Base-by-base conservation (phyloP, 139 green algal species). In the Astrephomene gubernaculifera region DNA sequence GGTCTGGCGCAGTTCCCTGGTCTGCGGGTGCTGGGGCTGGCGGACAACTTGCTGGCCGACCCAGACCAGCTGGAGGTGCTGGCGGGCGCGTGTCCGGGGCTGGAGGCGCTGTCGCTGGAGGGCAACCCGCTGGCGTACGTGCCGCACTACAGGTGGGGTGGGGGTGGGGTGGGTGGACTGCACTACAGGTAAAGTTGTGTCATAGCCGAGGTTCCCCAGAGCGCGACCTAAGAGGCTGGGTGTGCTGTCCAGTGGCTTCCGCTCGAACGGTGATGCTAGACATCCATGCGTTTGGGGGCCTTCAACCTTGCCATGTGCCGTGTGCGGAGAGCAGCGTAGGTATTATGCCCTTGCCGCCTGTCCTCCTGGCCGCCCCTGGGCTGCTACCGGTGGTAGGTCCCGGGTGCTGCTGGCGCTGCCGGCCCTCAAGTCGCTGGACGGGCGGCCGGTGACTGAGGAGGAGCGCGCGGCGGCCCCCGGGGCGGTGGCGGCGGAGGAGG, bases 81-180 rank as follows among this genome's bases (percentile, higher is more conserved):
- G 43, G 64, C 80, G 1, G 70, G 33, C 1, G 64, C 60, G 19
- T 88, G 87, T 44, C 83, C 82, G 2, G 10, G 5, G 0, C 83
- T 96, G 45, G 87, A 94, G 68, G 90, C 87, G 9, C 87, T 94
- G 43, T 93, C 65, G 64, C 87, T 97, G 78, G 91, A 95, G 43
- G 91, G 94, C 68, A 96, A 96, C 89, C 94, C 93, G 12, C 29
- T 96, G 3, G 43, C 86, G 0, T 52, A 67, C 0, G 82, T 95
- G 49, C 94, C 94, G 22, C 87, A 92, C 87, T 95, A 95, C 88
- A 87, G 88, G 88, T 88, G 12, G 33, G 4, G 27, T 81, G n/a
- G 45, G 31, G 4, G 22, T 65, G 57, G n/a, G n/a, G n/a, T n/a
- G n/a, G n/a, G n/a, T n/a, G n/a, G n/a, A n/a, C n/a, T n/a, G n/a